Conservation (phyloP, 2,329 filamentous ascomycete genomes). For the Ophiocordyceps camponoti-rufipedis region DNA sequence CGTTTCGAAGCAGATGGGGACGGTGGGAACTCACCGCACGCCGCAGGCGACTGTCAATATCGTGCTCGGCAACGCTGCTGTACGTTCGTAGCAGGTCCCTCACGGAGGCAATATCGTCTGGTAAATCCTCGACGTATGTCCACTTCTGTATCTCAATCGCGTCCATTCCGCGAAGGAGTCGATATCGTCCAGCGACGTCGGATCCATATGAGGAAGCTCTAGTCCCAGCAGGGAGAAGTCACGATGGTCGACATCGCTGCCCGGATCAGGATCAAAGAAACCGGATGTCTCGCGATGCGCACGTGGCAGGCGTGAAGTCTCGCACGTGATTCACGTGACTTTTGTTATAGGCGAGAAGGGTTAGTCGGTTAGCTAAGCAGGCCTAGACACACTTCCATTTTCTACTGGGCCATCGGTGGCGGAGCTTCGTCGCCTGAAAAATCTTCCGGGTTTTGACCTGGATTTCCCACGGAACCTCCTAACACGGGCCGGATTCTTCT, state of each 20-base stretch:
- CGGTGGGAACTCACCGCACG: slow-evolving; percentile 13
- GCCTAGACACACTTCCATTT: too few species aligned
- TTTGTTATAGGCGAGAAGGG: too few species aligned
- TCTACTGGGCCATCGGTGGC: too few species aligned
- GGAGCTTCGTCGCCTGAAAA: slow-evolving; percentile 10
- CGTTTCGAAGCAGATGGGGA: too few species aligned
- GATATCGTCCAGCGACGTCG: background rate
- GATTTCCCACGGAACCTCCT: background rate
- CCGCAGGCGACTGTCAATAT: slow-evolving; percentile 17
- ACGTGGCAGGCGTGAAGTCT: background rate
- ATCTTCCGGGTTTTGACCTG: slow-evolving; percentile 10
- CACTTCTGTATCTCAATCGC: slow-evolving; percentile 16
- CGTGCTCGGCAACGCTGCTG: slow-evolving; percentile 16
- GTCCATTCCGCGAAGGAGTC: slow-evolving; percentile 11
- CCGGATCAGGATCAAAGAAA: background rate
- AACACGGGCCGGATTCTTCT: slow-evolving; percentile 24
- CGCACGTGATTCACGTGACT: background rate
- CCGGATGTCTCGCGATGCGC: background rate
- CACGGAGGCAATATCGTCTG: slow-evolving; percentile 17
- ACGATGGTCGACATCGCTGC: background rate
- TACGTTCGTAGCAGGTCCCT: slow-evolving; percentile 19
- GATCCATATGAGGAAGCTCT: background rate
- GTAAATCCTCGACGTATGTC: slow-evolving; percentile 18
- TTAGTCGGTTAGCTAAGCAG: too few species aligned
- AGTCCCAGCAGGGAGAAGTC: background rate